Conservation (phyloP, 176 grass and related monocot genomes). For the Rhipidocladum racemiflorum region DNA sequence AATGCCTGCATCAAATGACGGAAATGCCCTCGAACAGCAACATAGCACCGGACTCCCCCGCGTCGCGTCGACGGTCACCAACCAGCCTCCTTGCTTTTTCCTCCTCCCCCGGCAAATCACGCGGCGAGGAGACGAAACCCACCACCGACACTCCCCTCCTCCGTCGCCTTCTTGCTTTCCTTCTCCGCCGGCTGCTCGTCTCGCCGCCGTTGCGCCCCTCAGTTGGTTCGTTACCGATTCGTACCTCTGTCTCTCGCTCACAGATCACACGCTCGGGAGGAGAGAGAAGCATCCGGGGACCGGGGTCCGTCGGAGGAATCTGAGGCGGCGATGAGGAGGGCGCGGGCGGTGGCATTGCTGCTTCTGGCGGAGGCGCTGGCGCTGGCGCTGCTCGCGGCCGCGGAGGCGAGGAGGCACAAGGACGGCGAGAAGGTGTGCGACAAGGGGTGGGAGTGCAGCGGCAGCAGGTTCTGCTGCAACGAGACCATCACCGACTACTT, state of each 20-base stretch:
- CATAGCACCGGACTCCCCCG: neutral
- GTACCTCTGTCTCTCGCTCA: neutral
- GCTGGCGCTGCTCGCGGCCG: neutral
- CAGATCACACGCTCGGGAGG: neutral
- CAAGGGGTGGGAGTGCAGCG: slow-evolving; percentile 87
- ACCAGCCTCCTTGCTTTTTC: neutral
- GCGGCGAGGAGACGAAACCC: neutral
- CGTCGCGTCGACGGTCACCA: slow-evolving; percentile 13
- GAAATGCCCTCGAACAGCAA: slow-evolving; percentile 5
- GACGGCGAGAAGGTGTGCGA: slow-evolving; percentile 55
- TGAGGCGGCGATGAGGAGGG: slow-evolving; percentile 9
- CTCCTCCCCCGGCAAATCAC: neutral
- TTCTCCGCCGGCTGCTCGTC: no score
- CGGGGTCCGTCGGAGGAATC: neutral
- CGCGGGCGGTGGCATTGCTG: slow-evolving; percentile 18
- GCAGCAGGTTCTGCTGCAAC: slow-evolving; percentile 82
- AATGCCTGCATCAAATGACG: neutral
- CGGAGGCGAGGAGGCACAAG: slow-evolving; percentile 21
- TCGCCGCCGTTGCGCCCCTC: no score
- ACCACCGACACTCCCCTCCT: slow-evolving; percentile 20
- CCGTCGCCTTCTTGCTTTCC: no score
- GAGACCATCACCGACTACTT: slow-evolving; percentile 80
- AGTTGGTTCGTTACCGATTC: no score
- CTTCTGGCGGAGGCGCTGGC: neutral
- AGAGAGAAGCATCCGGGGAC: neutral